Evolutionary conservation across 305 asterid genomes (phyloP), one percentile per base, ranked within the genome.

Genomic region (Fraxinus baroniana): DNA sequence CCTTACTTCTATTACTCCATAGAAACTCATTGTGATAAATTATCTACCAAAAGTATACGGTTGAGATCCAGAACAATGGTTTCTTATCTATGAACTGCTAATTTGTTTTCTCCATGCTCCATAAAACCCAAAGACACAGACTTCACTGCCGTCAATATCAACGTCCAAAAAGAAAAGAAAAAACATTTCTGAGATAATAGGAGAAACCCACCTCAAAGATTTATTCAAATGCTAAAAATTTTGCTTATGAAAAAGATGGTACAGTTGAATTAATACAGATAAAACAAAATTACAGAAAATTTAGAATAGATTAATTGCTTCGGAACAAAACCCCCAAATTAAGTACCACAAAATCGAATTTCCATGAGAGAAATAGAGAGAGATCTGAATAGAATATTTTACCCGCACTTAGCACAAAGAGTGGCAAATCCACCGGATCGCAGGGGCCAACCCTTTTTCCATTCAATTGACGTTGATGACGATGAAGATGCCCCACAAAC

Each of bases 401-500:
- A 94, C 99, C 99, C 97, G 91, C 99, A 94, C 68, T 82, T 82
- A 82, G 83, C 79, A 86, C 98, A 95, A 36, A 95, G 96, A 81
- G 87, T 84, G 60, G 99, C 95, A 87, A 87, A 90, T 79, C 91
- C 94, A 81, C 95, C 93, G 74, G 96, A 92, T 87, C 90, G 93
- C 89, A 94, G 77, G 75, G 96, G 95, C 99, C 98, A 94, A 0
- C 99, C 98, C 85, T 92, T 84, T 71, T 82, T 88, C 92, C 92
- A 89, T 35, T 89, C 91, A 55, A 76, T 26, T 7, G 93, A 82
- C 24, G 36, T 82, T 36, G 88, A 81, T 41, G 91, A 87, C 81
- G 87, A 72, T 9, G 79, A 80, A 13, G 85, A 41, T 28, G 83
- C 81, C 17, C 86, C 85, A 86, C 97, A 94, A 74, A 85, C 64